Evolutionary conservation across 352 stramenopile genomes (phyloP), one percentile per base, ranked within the genome.

Genomic region (Globisporangium apiculatum): DNA sequence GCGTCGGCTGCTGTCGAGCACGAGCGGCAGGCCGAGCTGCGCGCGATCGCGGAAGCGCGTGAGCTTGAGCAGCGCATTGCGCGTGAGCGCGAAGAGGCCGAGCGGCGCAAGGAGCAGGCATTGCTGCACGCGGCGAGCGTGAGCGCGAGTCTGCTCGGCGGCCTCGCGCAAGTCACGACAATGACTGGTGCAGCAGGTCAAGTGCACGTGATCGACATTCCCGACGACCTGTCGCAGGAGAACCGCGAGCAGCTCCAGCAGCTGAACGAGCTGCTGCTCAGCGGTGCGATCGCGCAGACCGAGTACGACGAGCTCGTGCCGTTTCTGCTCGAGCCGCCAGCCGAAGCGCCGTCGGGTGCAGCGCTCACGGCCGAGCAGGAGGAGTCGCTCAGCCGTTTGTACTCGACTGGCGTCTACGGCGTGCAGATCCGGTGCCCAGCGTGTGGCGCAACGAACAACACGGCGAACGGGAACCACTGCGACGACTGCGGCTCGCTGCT

Each of bases 281-380:
- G 78, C 52, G 83, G 85, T 24, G 83, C 85, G 12, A 95, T 95
- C 53, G 75, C 80, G 35, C 85, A 93, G 69, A 71, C 67, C 48
- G 85, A 95, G 67, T 93, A 95, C 68, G 85, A 95, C 50, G 83
- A 93, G 51, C 70, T 95, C 24, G 83, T 95, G 61, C 83, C 85
- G n/a, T 95, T 95, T 65, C 35, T 93, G 59, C 64, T 95, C 18
- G 85, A 92, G 67, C 75, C 83, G 55, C 83, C 79, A 11, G 58
- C 62, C 18, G 74, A 87, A 42, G 76, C 77, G 8, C 63, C 67
- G 15, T 76, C 79, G 9, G 83, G 83, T 48, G 82, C 84, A 47
- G 75, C 73, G 14, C 70, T 95, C 46, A 87, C 76, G 35, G 77
- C 81, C 11, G 85, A 93, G 52, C 83, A 93, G 61, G 77, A 91